Base-by-base conservation (phyloP, 2,329 filamentous ascomycete genomes). In the Cordyceps javanica region DNA sequence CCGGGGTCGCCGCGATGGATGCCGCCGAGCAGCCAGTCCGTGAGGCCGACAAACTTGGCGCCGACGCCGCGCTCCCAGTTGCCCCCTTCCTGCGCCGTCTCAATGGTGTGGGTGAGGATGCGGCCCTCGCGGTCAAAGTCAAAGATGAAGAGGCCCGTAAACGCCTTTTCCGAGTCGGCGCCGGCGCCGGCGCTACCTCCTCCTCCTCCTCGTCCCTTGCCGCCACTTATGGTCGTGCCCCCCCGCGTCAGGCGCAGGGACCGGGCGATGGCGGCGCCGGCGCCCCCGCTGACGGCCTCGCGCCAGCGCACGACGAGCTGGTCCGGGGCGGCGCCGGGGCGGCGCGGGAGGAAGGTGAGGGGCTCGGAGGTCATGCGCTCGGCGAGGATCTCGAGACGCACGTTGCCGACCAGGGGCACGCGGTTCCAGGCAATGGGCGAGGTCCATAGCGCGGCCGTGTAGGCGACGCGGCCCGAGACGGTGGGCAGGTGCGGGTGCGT, bases 351-450 rank as follows among this genome's bases (percentile, higher is more conserved):
- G 57, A 80, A 72, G 67, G 75, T 77, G 28, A 77, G 64, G 8
- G 77, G 77, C 62, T 79, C 80, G 60, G 83, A 82, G 58, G 88
- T 83, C 82, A 99, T 94, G 64, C 93, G 89, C 76, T 96, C 92
- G 13, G 90, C 93, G 19, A 96, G 73, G 54, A 99, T 94, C 65
- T 90, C 86, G 11, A 99, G 82, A 64, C 86, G 87, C 45, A 97
- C 90, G 67, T 96, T 96, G 63, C 93, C 92, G 32, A 97, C 82
- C 21, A 97, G 83, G 2, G 94, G 94, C 1, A 99, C 82, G 28
- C 90, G 85, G 67, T 95, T 95, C 94, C 94, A 99, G 30, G 92
- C 93, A 53, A 99, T 88, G 0, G 94, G 94, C 0, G 92, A 91
- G 0, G 94, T 97, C 92, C 92, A 97, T 38, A 99, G 78, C 3